Evolutionary conservation across 805 yeast species (phyloP), one percentile per base, ranked within the genome.

Genomic region (Scheffersomyces ergatensis): DNA sequence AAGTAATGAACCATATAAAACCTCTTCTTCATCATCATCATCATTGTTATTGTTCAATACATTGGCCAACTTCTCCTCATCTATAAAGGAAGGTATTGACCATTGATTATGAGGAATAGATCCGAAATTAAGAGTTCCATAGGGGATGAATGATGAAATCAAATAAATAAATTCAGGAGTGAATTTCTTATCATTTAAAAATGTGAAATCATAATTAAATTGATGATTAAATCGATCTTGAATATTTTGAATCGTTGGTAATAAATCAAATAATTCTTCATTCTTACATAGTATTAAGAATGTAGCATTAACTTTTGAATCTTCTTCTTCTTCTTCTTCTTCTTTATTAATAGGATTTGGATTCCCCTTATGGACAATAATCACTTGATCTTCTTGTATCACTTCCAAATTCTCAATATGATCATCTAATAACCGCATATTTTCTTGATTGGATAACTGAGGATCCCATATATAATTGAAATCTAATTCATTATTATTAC

Each of bases 191-290:
- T 87, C 89, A 58, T 87, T 87, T 36, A 86, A 60, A 51, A 87
- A 86, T 2, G 85, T 82, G 88, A 89, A 86, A 58, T 86, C 93
- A 54, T 86, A 85, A 49, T 80, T 75, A 55, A 60, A 82, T 39
- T 70, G 65, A 32, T 54, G 26, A 60, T 86, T 86, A 67, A 84
- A 85, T 29, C 90, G 62, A 48, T 76, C 81, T 54, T 85, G 86
- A 34, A 82, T 77, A 42, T 74, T 72, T 47, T 78, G 74, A 37
- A 86, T 77, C 3, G 92, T 74, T 33, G 73, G 72, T 5, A 82
- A 57, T 55, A 86, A 67, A 12, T 63, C 64, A 54, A 72, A 76
- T 3, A 85, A 61, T 43, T 87, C 93, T 9, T 65, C 55, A 57
- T 87, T 85, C 49, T 89, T 72, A 33, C 87, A 88, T 26, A 87